phyloP scores from a whole-genome alignment of 2,329 filamentous ascomycete species.

The Fusarium sp. region DNA sequence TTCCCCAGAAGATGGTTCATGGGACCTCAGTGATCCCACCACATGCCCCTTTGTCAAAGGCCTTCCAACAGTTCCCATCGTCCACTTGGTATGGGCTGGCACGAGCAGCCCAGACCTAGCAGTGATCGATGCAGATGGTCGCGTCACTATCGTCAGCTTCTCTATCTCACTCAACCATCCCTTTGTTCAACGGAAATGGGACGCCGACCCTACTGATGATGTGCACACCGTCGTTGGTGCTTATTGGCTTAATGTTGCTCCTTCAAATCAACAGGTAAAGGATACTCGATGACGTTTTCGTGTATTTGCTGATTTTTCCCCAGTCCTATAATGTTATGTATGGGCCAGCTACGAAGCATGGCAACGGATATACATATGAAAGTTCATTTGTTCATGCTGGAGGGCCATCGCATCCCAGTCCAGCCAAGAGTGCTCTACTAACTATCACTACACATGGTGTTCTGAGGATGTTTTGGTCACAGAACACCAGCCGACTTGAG shows the following conservation, averaged over 20 bases:
- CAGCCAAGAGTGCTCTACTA: conserved; percentile 79
- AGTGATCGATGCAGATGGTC: conserved; percentile 82
- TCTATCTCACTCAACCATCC: conserved; percentile 80
- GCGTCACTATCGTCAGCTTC: conserved; percentile 80
- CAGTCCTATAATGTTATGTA: conserved; percentile 62
- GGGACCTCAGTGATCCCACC: conserved; percentile 82
- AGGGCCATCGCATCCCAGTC: conserved; percentile 79
- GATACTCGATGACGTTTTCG: neutral
- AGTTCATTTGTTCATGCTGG: conserved; percentile 74
- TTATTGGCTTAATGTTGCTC: conserved; percentile 81
- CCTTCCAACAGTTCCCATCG: conserved; percentile 74
- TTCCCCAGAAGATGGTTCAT: conserved; percentile 76
- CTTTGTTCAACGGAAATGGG: conserved; percentile 70
- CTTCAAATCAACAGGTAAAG: conserved; percentile 57
- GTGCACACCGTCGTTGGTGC: conserved; percentile 83
- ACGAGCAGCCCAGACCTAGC: conserved; percentile 83
- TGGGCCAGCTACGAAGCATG: conserved; percentile 74
- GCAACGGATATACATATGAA: conserved; percentile 76
- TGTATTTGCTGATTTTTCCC: conserved; percentile 1
- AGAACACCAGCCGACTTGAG: conserved; percentile 78
- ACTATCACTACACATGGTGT: conserved; percentile 81
- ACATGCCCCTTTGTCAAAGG: conserved; percentile 71
- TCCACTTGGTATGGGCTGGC: conserved; percentile 85
- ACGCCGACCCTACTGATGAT: conserved; percentile 79
- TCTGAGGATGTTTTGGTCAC: conserved; percentile 82